Evolutionary conservation across 2,329 filamentous ascomycete genomes (phyloP).

Genomic region (Sclerotinia borealis): DNA sequence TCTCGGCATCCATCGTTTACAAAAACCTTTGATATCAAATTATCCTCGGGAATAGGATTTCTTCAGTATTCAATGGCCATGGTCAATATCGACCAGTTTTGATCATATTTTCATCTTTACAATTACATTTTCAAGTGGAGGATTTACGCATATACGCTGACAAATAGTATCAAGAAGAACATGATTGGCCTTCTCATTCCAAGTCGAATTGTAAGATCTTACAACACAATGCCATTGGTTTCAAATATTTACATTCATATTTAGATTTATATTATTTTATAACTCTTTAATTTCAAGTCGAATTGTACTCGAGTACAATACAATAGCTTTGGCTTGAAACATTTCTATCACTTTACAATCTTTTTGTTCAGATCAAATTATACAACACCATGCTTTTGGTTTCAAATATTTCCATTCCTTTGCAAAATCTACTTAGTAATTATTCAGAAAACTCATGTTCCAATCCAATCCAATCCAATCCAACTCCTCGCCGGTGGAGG

Average conservation of each 20-base stretch:
- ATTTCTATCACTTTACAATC: too few species aligned
- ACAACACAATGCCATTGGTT: background rate
- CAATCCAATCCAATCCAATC: constrained; percentile 1
- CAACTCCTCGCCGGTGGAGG: constrained; percentile 1
- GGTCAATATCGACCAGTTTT: background rate
- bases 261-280: too few species aligned
- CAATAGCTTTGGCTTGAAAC: too few species aligned
- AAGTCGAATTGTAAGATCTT: too few species aligned
- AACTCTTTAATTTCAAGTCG: too few species aligned
- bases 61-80: background rate
- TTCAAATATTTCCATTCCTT: background rate
- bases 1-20: constrained; percentile 1
- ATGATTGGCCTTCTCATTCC: background rate
- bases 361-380: too few species aligned
- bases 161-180: background rate
- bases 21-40: background rate
- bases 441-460: background rate
- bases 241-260: background rate
- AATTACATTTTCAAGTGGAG: background rate
- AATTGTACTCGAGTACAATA: too few species aligned
- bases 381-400: background rate
- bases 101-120: background rate
- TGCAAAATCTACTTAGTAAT: background rate
- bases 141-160: background rate
- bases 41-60: background rate